Base-by-base conservation (phyloP, 2,329 filamentous ascomycete species). In the Alternaria consortialis region DNA sequence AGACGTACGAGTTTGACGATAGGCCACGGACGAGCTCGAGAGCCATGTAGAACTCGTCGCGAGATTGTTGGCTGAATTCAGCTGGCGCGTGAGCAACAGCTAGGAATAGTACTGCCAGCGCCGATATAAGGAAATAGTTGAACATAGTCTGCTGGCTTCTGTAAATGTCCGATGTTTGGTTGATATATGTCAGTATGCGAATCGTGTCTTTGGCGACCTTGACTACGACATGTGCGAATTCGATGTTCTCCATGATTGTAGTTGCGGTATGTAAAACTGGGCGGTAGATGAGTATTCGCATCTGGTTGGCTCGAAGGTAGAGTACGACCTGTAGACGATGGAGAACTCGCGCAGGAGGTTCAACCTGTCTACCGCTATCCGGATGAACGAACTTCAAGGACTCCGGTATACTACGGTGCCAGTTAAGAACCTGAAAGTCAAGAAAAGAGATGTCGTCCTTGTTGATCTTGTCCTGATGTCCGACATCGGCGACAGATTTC, bases 261-360 rank as follows among this genome's bases (percentile, higher is more conserved):
- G 88, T 91, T 4, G 92, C 88, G 17, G 91, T 94, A 77, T 97
- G 92, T 8, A 98, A 82, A 3, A 97, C 89, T 0, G 93, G 93
- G 0, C 93, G 91, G 77, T 96, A 94, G 29, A 97, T 91, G 75
- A 93, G 88, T 59, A 94, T 95, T 5, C 94, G 90, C 80, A 97
- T 92, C 81, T 97, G 93, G 71, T 97, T 97, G 42, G 93, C 87
- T 39, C 94, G 88, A 15, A 97, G 82, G 74, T 96, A 95, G 17
- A 95, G 90, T 76, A 95, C 88, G 47, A 97, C 90, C 62, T 91
- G 90, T 12, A 96, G 83, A 5, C 94, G 89, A 68, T 90, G 88
- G 20, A 90, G 81, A 63, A 89, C 88, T 65, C 92, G 90, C 20
- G 85, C 87, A 0, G 86, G 84, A 0, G 84, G 83, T 7, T 76